Percentiles rank a stretch among this genome's conserved stretches.
Conservation (phyloP, 208 protist genomes). For the Crithidia brevicula region DNA sequence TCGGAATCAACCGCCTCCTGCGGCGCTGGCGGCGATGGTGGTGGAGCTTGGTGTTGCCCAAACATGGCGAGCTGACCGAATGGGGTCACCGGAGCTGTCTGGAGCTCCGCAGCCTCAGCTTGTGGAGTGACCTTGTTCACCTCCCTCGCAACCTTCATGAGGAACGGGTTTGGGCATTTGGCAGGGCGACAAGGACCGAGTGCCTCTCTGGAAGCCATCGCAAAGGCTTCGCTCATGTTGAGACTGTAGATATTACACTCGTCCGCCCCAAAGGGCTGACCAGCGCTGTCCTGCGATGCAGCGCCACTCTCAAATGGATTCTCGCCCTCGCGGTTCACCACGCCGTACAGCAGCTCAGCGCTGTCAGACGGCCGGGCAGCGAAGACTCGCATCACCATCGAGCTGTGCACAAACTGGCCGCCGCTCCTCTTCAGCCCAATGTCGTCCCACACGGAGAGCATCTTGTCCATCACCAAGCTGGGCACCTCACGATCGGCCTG, state of each 20-base stretch:
- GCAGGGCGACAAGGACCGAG: slow-evolving; percentile 54
- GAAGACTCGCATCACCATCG: slow-evolving; percentile 89
- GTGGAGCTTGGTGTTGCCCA: slow-evolving; percentile 39
- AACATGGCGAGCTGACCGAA: slow-evolving; percentile 87
- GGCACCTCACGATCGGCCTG: slow-evolving; percentile 69
- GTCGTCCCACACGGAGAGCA: slow-evolving; percentile 83
- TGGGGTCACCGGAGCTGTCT: slow-evolving; percentile 64
- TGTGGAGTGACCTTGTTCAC: slow-evolving; percentile 16
- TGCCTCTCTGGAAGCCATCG: slow-evolving; percentile 43
- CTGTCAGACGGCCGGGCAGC: slow-evolving; percentile 57
- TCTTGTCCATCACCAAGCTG: slow-evolving; percentile 59
- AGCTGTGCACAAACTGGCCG: slow-evolving; percentile 84
- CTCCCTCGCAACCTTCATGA: slow-evolving; percentile 16
- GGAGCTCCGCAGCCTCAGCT: slow-evolving; percentile 28
- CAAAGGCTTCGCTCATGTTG: slow-evolving; percentile 53
- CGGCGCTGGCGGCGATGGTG: slow-evolving; percentile 2
- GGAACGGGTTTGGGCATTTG: slow-evolving; percentile 54
- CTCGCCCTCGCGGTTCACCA: slow-evolving; percentile 45
- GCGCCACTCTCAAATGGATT: slow-evolving; percentile 45
- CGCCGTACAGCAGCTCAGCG: slow-evolving; percentile 52
- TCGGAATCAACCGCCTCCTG: not conserved
- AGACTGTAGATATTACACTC: slow-evolving; percentile 23
- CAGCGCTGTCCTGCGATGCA: slow-evolving; percentile 2
- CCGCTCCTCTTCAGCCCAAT: slow-evolving; percentile 75
- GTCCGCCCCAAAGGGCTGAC: not conserved